A percentile compares a stretch with the other conserved stretches of the same genome.
Evolutionary conservation across 129 eudicot species (phyloP).

Genomic region (Flaveria bidentis): DNA sequence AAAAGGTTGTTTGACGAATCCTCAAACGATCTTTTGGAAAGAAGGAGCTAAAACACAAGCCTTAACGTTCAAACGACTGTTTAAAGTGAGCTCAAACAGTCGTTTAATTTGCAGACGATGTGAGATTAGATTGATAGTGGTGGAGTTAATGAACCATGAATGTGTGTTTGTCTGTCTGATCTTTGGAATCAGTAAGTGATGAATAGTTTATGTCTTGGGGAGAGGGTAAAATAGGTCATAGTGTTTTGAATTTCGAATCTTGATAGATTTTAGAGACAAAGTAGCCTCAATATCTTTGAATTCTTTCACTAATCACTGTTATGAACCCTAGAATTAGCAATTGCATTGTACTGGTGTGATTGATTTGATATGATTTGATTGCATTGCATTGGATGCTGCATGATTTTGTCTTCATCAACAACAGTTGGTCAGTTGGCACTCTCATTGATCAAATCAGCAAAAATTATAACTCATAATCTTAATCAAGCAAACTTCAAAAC

Average conservation of each 20-base stretch:
- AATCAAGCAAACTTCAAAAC: constrained; percentile 4
- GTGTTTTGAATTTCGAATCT: constrained; percentile 6
- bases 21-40: too few relatives aligned
- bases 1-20: too few relatives aligned
- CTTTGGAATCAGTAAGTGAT: constrained; percentile 28
- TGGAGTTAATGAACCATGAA: constrained; percentile 8
- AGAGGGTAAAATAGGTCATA: constrained; percentile 20
- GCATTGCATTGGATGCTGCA: constrained; percentile 44
- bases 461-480: constrained; percentile 7
- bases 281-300: constrained; percentile 33
- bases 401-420: constrained; percentile 39
- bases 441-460: background rate
- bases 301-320: constrained; percentile 33
- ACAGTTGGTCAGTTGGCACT: constrained; percentile 32
- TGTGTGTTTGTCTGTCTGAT: background rate
- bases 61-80: too few relatives aligned
- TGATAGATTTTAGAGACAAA: constrained; percentile 30
- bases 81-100: too few relatives aligned
- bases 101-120: too few relatives aligned
- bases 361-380: constrained; percentile 31
- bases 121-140: too few relatives aligned
- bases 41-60: too few relatives aligned
- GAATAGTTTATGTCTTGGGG: constrained; percentile 35
- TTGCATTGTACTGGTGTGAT: constrained; percentile 30
- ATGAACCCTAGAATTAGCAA: constrained; percentile 34